These are phyloP conservation scores for Gentiana macrophylla DNA, from an alignment of 257 asterid genomes.

Conservation along the genomic window DNA sequence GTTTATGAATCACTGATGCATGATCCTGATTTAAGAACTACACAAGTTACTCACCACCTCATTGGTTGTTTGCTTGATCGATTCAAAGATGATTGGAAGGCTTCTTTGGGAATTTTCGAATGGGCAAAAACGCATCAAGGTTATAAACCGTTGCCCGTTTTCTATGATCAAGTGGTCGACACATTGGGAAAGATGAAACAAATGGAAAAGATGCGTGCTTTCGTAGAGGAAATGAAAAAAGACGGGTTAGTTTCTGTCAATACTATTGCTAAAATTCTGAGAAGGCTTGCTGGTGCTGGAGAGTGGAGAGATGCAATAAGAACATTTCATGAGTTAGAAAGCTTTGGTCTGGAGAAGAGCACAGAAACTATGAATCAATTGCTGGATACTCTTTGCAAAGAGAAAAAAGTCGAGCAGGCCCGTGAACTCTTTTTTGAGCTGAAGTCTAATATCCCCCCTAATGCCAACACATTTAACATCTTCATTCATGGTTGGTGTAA, in stretches of 20 bases:
- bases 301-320: conserved; percentile 65
- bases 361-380: conserved; percentile 68
- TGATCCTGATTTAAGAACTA: conserved; percentile 29
- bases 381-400: conserved; percentile 79
- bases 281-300: conserved; percentile 73
- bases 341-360: conserved; percentile 49
- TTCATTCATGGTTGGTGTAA: conserved; percentile 92
- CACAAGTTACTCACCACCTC: conserved; percentile 33
- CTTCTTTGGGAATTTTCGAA: conserved; percentile 66
- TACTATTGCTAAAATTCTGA: conserved; percentile 61
- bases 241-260: conserved; percentile 33
- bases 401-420: conserved; percentile 49
- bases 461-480: conserved; percentile 65
- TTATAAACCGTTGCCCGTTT: conserved; percentile 39
- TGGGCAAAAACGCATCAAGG: conserved; percentile 52
- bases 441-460: conserved; percentile 50
- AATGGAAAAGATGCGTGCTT: conserved; percentile 53
- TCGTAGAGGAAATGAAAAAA: conserved; percentile 42
- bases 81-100: conserved; percentile 83
- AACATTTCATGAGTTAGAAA: conserved; percentile 49
- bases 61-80: conserved; percentile 47
- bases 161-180: conserved; percentile 67
- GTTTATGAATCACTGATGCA: conserved; percentile 37
- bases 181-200: conserved; percentile 70
- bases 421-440: conserved; percentile 51